Evolutionary conservation across 768 basidiomycete species (phyloP).

Genomic region (Gloeostereum incarnatum): DNA sequence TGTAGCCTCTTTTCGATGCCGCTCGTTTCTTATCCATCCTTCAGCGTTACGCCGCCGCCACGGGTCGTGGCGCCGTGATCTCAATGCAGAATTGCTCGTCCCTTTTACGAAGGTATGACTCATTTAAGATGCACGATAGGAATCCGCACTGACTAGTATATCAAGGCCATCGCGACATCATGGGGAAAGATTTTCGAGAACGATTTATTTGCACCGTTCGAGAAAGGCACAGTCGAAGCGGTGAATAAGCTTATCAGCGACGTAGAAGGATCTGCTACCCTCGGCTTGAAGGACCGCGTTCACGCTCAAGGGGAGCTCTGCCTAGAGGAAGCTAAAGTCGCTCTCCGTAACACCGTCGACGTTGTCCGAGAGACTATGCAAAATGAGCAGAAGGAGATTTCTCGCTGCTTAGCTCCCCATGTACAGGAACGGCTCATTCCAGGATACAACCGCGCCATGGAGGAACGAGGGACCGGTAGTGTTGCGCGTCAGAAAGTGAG

Average conservation of each 20-base stretch:
- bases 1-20: conserved; percentile 1
- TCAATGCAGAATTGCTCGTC: conserved; percentile 48
- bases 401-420: conserved; percentile 46
- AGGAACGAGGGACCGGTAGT: conserved; percentile 44
- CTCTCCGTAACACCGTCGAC: conserved; percentile 37
- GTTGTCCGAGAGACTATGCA: conserved; percentile 40
- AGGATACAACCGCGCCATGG: conserved; percentile 46
- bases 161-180: conserved; percentile 44
- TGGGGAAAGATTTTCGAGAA: conserved; percentile 56
- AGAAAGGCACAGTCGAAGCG: conserved; percentile 21
- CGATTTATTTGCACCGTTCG: conserved; percentile 42
- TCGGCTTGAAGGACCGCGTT: conserved; percentile 42
- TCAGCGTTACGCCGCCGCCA: conserved; percentile 35
- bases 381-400: conserved; percentile 49
- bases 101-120: conserved; percentile 56
- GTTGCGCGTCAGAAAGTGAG: conserved; percentile 52
- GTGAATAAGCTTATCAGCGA: conserved; percentile 40
- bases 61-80: conserved; percentile 44
- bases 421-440: conserved; percentile 39
- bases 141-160: too few species aligned
- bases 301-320: conserved; percentile 41
- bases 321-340: conserved; percentile 39
- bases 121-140: too few species aligned
- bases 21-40: not conserved
- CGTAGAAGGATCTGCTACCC: conserved; percentile 39